phyloP scores from a whole-genome alignment of 176 grass and related monocot genomes.

The bread wheat (Triticum aestivum) region DNA sequence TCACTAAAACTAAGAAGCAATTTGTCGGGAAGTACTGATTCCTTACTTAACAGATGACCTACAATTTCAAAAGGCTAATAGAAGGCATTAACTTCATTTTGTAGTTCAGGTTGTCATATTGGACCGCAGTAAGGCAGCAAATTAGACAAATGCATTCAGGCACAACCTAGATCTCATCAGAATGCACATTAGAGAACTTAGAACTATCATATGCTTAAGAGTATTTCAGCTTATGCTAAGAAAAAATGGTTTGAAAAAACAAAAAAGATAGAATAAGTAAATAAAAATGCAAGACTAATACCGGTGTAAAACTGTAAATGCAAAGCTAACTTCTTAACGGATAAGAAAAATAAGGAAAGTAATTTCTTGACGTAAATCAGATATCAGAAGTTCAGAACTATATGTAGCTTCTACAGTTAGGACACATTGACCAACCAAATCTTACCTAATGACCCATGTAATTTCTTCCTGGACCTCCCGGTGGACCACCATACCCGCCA shows the following conservation, averaged over 20 bases:
- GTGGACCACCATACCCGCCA: constrained; percentile 73
- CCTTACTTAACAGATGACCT: not conserved
- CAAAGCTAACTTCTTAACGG: not conserved
- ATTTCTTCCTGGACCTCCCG: constrained; percentile 77
- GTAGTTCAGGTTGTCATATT: not conserved
- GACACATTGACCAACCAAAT: constrained; percentile 26
- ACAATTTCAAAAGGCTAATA: constrained; percentile 25
- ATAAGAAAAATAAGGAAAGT: not conserved
- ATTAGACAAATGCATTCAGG: not conserved
- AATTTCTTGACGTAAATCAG: not conserved
- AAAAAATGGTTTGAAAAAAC: not conserved
- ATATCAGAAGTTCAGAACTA: constrained; percentile 29
- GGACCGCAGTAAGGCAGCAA: not conserved
- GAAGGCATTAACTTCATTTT: not conserved
- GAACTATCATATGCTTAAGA: not conserved
- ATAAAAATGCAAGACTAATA: not conserved
- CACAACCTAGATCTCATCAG: not conserved
- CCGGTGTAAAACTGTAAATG: not conserved
- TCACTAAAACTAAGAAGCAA: not conserved
- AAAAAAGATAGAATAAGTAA: not conserved
- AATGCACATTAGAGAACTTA: not conserved
- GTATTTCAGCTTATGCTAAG: not conserved
- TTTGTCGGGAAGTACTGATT: not conserved
- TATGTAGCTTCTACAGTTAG: constrained; percentile 5
- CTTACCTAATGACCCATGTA: constrained; percentile 97